Evolutionary conservation across 768 basidiomycete species (phyloP).

Genomic region (Pleurotus cornucopiae): DNA sequence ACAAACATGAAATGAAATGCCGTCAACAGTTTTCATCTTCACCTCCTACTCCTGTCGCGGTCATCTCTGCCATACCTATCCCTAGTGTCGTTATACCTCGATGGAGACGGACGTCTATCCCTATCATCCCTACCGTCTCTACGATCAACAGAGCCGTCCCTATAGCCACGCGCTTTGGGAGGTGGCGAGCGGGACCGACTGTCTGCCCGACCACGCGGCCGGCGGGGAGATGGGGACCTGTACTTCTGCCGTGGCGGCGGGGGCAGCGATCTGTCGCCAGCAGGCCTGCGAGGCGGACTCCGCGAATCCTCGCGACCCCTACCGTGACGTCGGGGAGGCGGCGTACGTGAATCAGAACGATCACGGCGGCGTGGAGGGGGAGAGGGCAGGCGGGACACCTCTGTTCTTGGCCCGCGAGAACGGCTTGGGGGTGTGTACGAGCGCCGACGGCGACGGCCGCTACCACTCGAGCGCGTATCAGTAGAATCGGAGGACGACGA

Average conservation of each 20-base stretch:
- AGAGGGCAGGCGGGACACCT: not conserved
- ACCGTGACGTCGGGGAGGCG: slow-evolving; percentile 21
- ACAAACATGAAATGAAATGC: too few species aligned
- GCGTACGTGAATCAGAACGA: slow-evolving; percentile 18
- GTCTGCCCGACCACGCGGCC: slow-evolving; percentile 15
- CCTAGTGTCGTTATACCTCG: not conserved
- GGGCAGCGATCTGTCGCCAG: not conserved
- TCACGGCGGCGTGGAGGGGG: slow-evolving; percentile 12
- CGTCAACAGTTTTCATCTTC: not conserved
- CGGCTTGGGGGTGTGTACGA: slow-evolving; percentile 15
- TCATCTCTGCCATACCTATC: slow-evolving; percentile 6
- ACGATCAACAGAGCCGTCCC: not conserved
- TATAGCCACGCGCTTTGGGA: slow-evolving; percentile 9
- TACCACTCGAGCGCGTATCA: slow-evolving; percentile 15
- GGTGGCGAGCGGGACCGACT: slow-evolving; percentile 21
- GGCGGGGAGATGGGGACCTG: slow-evolving; percentile 16
- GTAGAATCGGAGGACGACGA: slow-evolving; percentile 25
- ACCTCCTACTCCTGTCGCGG: not conserved
- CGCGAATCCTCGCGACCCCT: slow-evolving; percentile 12
- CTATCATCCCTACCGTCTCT: not conserved
- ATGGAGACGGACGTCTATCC: not conserved
- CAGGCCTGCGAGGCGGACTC: not conserved
- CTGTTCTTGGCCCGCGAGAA: slow-evolving; percentile 17
- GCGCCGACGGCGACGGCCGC: slow-evolving; percentile 15
- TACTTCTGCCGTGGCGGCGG: not conserved